These are phyloP conservation scores for Scortechinia acanthostroma DNA, from an alignment of 2,329 filamentous ascomycete species.

Conservation along the genomic window DNA sequence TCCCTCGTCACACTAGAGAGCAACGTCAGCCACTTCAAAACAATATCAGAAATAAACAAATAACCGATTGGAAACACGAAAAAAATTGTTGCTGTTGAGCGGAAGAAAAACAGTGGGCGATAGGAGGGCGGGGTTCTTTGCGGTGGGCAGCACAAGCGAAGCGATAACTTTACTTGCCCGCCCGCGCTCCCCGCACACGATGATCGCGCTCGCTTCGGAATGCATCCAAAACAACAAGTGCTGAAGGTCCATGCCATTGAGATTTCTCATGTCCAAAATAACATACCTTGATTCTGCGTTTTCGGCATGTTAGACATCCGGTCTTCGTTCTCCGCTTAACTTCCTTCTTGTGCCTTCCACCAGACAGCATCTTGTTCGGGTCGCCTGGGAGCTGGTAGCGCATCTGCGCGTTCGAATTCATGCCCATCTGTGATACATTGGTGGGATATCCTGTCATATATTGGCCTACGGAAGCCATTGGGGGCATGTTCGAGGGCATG, in stretches of 20 bases:
- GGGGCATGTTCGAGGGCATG: neutral
- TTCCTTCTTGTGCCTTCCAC: slow-evolving; percentile 47
- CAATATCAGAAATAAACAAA: neutral
- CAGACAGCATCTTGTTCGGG: slow-evolving; percentile 33
- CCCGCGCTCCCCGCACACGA: neutral
- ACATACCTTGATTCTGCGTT: slow-evolving; percentile 62
- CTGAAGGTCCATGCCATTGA: slow-evolving; percentile 4
- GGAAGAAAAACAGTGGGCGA: neutral
- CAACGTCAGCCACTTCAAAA: neutral
- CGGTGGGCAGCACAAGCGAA: slow-evolving; percentile 2
- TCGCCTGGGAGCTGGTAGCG: slow-evolving; percentile 7
- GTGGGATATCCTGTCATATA: slow-evolving; percentile 2
- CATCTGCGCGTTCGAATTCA: neutral
- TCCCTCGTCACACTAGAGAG: slow-evolving; percentile 80
- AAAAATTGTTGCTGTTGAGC: too few relatives aligned
- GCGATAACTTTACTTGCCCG: too few relatives aligned
- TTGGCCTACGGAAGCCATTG: neutral
- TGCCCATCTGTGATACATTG: neutral
- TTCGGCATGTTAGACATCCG: slow-evolving; percentile 50
- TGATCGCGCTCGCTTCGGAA: neutral
- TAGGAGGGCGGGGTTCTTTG: slow-evolving; percentile 1
- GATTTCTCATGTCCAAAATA: slow-evolving; percentile 3
- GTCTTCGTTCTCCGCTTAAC: slow-evolving; percentile 67
- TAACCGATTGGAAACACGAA: neutral
- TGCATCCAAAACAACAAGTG: neutral